Evolutionary conservation across 768 basidiomycete genomes (phyloP), one percentile per base, ranked within the genome.

Genomic region (Clathrus columnatus): DNA sequence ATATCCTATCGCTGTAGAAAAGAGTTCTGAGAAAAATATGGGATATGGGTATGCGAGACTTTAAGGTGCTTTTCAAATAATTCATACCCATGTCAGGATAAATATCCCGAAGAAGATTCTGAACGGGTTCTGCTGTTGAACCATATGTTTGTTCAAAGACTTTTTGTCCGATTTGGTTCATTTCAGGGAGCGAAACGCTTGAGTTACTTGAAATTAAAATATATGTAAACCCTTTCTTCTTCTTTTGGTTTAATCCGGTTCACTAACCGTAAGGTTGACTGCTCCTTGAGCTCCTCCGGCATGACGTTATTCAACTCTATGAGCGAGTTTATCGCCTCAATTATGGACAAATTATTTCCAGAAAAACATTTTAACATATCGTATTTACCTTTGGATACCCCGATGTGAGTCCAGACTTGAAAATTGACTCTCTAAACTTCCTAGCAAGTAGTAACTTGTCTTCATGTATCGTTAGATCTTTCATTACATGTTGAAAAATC

Each of bases 51-150:
- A 36, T 11, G n/a, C 36, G 11, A 16, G 30, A 16, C 7, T 36
- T 36, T 36, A 36, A 36, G 4, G n/a, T 11, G 16, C n/a, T n/a
- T 14, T 11, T 42, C 47, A 20, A n/a, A n/a, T 32, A 46, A 18
- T 24, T 62, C 74, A 57, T 60, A 83, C 84, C 83, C 64, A 85
- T 70, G 62, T 86, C 84, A 0, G 84, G 83, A 64, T 82, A 82
- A 26, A 78, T 72, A 10, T 67, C 59, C 60, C 72, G 67, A 17
- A 86, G 63, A n/a, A 83, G 58, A 2, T 50, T 57, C 57, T 78
- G 76, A 2, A 83, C 77, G 1, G 63, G 44, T 24, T 71, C 65
- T 6, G 81, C 76, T 1, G 78, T 80, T 30, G 78, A 75, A 16
- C 83, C 82, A 57, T 86, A 85, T 16, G 79, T 70, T 4, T 69